Evolutionary conservation across 345 rosid genomes (phyloP).

Genomic region (Passiflora organensis): DNA sequence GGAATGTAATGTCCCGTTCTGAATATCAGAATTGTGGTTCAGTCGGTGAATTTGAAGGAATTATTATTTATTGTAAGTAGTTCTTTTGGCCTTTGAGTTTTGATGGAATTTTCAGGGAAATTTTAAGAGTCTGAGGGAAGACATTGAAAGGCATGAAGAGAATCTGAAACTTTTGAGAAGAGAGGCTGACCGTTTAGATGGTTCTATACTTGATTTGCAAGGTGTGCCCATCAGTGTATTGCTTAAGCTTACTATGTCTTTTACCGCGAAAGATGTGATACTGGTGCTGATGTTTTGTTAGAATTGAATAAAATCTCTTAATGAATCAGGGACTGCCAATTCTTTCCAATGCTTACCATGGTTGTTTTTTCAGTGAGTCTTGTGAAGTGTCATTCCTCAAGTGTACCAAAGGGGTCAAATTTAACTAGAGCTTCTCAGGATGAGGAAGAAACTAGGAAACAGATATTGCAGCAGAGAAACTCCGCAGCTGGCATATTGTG

Average conservation of each 20-base stretch:
- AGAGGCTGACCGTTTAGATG: slow-evolving; percentile 6
- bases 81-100: too few species aligned
- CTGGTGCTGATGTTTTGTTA: neutral
- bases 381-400: slow-evolving; percentile 8
- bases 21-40: too few species aligned
- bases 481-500: slow-evolving; percentile 15
- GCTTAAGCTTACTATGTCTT: too few species aligned
- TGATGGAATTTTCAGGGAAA: neutral
- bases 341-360: neutral
- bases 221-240: too few species aligned
- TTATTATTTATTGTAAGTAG: too few species aligned
- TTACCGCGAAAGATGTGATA: too few species aligned
- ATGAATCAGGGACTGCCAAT: neutral
- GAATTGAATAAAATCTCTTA: neutral
- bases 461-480: slow-evolving; percentile 5
- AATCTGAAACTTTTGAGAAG: slow-evolving; percentile 10
- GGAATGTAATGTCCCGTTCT: too few species aligned
- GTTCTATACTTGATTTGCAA: slow-evolving; percentile 11
- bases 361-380: slow-evolving; percentile 8
- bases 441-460: slow-evolving; percentile 11
- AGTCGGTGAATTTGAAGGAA: too few species aligned
- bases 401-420: neutral
- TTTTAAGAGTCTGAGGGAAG: slow-evolving; percentile 3
- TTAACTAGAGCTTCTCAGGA: neutral
- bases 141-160: slow-evolving; percentile 7